Base-by-base conservation (phyloP, 1,284 basidiomycete species). In the Crepidotus sp. region DNA sequence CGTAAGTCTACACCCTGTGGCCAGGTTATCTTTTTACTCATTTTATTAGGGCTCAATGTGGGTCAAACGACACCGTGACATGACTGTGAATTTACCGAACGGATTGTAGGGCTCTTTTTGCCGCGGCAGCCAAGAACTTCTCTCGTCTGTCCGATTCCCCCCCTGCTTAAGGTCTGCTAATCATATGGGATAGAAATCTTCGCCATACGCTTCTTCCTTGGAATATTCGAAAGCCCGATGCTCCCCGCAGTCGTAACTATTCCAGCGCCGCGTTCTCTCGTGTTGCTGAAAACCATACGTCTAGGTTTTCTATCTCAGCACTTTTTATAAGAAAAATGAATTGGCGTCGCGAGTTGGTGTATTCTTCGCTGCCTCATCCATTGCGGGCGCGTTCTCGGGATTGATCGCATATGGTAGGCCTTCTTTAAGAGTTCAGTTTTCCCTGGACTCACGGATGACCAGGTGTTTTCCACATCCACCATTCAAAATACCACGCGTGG, bases 261-360 rank as follows among this genome's bases (percentile, higher is more conserved):
- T n/a, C n/a, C n/a, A n/a, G n/a, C n/a, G n/a, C n/a, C n/a, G n/a
- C n/a, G n/a, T n/a, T n/a, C n/a, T n/a, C n/a, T n/a, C n/a, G n/a
- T n/a, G n/a, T n/a, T n/a, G n/a, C n/a, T n/a, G n/a, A n/a, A n/a
- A n/a, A n/a, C n/a, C n/a, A n/a, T 3, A 10, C 17, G 32, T 30
- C 24, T 24, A 65, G 62, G 61, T 72, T 1, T 72, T 68, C 54
- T 73, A 73, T 51, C 59, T 74, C 13, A 70, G 68, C 1, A 70
- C 69, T 5, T 73, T 73, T 49, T 75, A 75, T 55, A 69, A 64
- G 45, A 61, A 71, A 32, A 63, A 67, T 31, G 73, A 75, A 54
- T 59, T 75, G 9, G 71, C 71, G n/a, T 66, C 66, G 13, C 59
- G 72, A 3, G 57, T 75, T 24, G 71, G 69, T 14, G 46, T 71